Conservation (phyloP, 129 eudicot genomes). For the Tanacetum coccineum region DNA sequence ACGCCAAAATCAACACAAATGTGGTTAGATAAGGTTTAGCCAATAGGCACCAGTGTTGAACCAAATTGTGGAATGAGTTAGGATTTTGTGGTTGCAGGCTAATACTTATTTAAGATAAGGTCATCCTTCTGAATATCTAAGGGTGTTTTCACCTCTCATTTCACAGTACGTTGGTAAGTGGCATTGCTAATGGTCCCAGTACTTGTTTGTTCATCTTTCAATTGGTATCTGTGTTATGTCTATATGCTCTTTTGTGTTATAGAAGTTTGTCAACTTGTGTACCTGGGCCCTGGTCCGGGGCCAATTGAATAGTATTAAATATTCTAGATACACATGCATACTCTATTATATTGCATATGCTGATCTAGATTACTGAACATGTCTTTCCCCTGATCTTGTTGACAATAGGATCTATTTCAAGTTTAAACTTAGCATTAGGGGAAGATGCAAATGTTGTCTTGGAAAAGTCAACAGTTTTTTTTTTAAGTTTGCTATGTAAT, state of each 20-base stretch:
- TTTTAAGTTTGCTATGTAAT: background rate
- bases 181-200: conserved; percentile 33
- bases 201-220: conserved; percentile 20
- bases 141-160: conserved; percentile 36
- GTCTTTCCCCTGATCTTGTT: conserved; percentile 4
- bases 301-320: background rate
- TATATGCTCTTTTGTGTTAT: conserved; percentile 21
- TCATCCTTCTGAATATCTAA: conserved; percentile 24
- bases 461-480: background rate
- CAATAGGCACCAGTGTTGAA: conserved; percentile 19
- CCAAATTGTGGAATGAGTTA: conserved; percentile 25
- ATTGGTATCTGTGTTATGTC: conserved; percentile 27
- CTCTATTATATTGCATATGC: background rate
- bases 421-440: too few species aligned
- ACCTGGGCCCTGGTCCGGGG: conserved; percentile 4
- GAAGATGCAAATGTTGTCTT: too few species aligned
- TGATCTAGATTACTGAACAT: conserved; percentile 12
- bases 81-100: conserved; percentile 39
- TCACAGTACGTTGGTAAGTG: conserved; percentile 26
- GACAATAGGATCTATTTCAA: background rate
- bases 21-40: conserved; percentile 35
- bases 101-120: conserved; percentile 33
- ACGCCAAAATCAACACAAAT: conserved; percentile 12
- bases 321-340: conserved; percentile 11
- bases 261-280: conserved; percentile 25